Conservation (phyloP, 1,284 basidiomycete genomes). For the Austropuccinia psidii region DNA sequence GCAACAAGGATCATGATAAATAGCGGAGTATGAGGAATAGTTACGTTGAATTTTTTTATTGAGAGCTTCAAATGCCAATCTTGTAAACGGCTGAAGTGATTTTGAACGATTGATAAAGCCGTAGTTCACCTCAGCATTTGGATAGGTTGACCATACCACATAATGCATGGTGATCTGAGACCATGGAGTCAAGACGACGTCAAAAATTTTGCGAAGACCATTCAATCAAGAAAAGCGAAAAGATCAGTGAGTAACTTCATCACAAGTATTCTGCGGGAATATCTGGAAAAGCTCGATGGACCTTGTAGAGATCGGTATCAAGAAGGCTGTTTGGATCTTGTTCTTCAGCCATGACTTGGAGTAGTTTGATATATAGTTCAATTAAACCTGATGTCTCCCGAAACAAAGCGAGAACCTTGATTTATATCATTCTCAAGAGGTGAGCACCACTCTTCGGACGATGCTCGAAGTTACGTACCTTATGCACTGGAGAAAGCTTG, state of each 20-base stretch:
- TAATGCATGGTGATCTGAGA: slow-evolving; percentile 91
- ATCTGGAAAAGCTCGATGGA: too few species aligned
- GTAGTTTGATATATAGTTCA: too few species aligned
- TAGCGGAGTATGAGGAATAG: slow-evolving; percentile 44
- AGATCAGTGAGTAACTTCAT: too few species aligned
- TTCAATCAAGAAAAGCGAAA: too few species aligned
- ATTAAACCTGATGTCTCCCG: too few species aligned
- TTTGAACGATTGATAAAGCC: slow-evolving; percentile 75
- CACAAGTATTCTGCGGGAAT: too few species aligned
- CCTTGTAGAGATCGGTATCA: slow-evolving; percentile 96
- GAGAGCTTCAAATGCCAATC: slow-evolving; percentile 59
- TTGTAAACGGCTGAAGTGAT: slow-evolving; percentile 60
- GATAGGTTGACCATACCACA: slow-evolving; percentile 75
- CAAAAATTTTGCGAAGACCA: too few species aligned
- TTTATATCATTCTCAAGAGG: too few species aligned
- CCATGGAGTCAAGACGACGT: not conserved
- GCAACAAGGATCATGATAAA: not conserved
- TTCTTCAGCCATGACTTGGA: slow-evolving; percentile 21
- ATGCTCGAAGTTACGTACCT: too few species aligned
- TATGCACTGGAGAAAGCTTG: too few species aligned
- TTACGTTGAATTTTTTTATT: slow-evolving; percentile 64
- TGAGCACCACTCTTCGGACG: too few species aligned
- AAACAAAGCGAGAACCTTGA: too few species aligned
- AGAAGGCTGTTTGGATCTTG: slow-evolving; percentile 53
- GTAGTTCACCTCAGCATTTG: slow-evolving; percentile 60